phyloP scores from a whole-genome alignment of 2,329 filamentous ascomycete genomes.

The Lecanoromycetidae sp. region DNA sequence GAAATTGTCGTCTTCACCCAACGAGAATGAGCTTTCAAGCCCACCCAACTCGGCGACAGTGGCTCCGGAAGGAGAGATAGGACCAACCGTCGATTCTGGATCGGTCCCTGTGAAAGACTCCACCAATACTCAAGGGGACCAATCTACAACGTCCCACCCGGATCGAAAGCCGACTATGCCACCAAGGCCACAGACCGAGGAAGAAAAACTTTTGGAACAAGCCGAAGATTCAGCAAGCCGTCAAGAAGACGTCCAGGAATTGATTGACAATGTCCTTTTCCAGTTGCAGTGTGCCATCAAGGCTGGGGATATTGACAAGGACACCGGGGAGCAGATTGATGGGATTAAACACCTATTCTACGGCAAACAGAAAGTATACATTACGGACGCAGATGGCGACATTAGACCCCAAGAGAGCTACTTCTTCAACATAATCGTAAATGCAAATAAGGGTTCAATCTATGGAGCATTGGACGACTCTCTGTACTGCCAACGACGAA shows the following conservation, averaged over 20 bases:
- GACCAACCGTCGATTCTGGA: no score
- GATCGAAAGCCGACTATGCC: slow-evolving; percentile 54
- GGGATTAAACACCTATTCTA: slow-evolving; percentile 56
- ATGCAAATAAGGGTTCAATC: slow-evolving; percentile 49
- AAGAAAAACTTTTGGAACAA: slow-evolving; percentile 32
- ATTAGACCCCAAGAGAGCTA: slow-evolving; percentile 42
- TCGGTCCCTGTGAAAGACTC: no score
- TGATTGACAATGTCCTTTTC: slow-evolving; percentile 84
- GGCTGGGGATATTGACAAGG: slow-evolving; percentile 51
- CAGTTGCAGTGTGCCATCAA: slow-evolving; percentile 81
- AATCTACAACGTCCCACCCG: no score
- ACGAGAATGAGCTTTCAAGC: slow-evolving; percentile 17
- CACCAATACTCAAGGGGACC: no score
- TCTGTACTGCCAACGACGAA: slow-evolving; percentile 69
- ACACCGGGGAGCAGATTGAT: slow-evolving; percentile 67
- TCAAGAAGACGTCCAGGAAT: slow-evolving; percentile 93
- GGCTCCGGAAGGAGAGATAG: no score
- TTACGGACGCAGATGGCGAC: slow-evolving; percentile 32
- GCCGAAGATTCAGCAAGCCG: slow-evolving; percentile 50
- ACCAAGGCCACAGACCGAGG: slow-evolving; percentile 35
- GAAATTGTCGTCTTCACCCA: slow-evolving; percentile 10
- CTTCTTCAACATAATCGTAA: slow-evolving; percentile 52
- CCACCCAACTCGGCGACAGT: slow-evolving; percentile 19
- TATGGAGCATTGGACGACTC: slow-evolving; percentile 78
- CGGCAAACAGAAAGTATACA: slow-evolving; percentile 34